Percentiles rank a stretch among this genome's conserved stretches.
phyloP scores from a whole-genome alignment of 2,329 filamentous ascomycete species.

The Orbilia brochopaga region DNA sequence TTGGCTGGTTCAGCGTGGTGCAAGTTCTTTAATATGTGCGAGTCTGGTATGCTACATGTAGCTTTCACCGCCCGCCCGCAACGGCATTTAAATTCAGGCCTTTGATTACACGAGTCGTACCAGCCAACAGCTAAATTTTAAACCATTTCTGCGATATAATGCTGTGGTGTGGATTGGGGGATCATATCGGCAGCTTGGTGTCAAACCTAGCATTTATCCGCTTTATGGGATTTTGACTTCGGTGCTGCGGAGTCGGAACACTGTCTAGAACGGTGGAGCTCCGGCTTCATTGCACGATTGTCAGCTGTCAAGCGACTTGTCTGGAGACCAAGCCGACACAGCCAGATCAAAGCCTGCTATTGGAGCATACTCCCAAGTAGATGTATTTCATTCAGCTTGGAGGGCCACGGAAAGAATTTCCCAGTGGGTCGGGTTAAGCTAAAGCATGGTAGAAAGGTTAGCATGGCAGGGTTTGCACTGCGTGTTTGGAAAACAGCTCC shows the following conservation, averaged over 20 bases:
- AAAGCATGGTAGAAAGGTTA: neutral
- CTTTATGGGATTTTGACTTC: neutral
- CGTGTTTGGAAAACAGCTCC: neutral
- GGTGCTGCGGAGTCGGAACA: neutral
- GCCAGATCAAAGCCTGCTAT: neutral
- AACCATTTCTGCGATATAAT: neutral
- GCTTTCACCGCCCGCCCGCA: neutral
- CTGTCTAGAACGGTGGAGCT: slow-evolving; percentile 1
- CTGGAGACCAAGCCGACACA: neutral
- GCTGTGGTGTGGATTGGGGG: neutral
- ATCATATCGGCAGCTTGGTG: neutral
- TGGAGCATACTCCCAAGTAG: neutral
- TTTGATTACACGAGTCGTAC: neutral
- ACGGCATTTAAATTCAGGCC: neutral
- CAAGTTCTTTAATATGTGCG: neutral
- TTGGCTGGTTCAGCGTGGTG: slow-evolving; percentile 23
- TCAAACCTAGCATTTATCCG: neutral
- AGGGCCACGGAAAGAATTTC: neutral
- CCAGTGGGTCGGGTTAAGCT: neutral
- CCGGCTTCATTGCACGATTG: neutral
- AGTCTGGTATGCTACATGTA: neutral
- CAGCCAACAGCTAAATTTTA: neutral
- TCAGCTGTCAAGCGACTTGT: neutral
- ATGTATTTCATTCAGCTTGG: neutral
- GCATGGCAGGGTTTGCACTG: neutral